Conservation (phyloP, 116 monocot genomes). For the Posidonia oceanica region DNA sequence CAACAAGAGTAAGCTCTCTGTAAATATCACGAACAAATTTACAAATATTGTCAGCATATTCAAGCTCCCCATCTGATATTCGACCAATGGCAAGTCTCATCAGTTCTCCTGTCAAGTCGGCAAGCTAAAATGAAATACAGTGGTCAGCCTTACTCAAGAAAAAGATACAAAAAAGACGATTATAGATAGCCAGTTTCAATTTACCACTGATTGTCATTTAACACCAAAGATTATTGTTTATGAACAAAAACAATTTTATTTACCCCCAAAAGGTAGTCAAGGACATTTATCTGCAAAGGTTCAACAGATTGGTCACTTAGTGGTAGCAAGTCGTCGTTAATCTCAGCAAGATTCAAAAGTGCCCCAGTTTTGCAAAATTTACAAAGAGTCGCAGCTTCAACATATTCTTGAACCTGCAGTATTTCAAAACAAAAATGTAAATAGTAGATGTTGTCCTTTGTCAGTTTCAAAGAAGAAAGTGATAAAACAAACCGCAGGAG, state of each 20-base stretch:
- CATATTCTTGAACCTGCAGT: conserved; percentile 86
- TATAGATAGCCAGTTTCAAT: no score
- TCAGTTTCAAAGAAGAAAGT: background rate
- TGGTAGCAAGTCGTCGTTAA: conserved; percentile 51
- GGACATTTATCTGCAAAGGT: conserved; percentile 88
- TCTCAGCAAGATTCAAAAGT: conserved; percentile 69
- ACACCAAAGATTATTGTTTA: background rate
- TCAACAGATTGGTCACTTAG: conserved; percentile 49
- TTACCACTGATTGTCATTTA: background rate
- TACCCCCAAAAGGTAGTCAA: conserved; percentile 90
- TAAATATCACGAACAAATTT: conserved; percentile 76
- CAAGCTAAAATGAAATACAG: conserved; percentile 39
- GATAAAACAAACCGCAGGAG: conserved; percentile 49
- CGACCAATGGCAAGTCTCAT: conserved; percentile 96
- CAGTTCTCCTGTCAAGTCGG: conserved; percentile 88
- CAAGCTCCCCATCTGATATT: conserved; percentile 92
- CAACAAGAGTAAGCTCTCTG: conserved; percentile 68
- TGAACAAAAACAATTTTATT: background rate
- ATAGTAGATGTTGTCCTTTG: background rate
- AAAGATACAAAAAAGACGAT: background rate
- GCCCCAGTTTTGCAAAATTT: conserved; percentile 79
- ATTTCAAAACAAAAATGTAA: background rate
- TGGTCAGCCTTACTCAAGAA: background rate
- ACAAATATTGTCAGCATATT: conserved; percentile 88
- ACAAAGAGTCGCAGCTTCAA: conserved; percentile 87